phyloP scores from a whole-genome alignment of 176 grass and related monocot species.

The Dendrocalamus sinicus region DNA sequence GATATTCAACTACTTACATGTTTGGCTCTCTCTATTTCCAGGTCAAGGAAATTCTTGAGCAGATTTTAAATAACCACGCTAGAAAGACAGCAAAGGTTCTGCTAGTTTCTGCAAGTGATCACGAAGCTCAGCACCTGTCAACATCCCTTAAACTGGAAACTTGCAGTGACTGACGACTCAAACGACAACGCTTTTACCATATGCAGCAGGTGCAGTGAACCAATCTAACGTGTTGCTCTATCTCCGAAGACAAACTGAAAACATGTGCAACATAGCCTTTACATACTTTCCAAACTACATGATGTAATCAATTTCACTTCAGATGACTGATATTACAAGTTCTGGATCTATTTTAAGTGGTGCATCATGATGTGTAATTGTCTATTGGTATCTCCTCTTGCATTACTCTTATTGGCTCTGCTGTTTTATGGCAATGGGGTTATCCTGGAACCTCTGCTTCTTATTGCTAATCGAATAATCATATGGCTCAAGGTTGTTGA shows the following conservation, averaged over 20 bases:
- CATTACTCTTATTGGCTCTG: too few species aligned
- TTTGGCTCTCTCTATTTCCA: slow-evolving; percentile 46
- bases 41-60: too few species aligned
- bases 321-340: too few species aligned
- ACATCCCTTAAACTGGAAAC: slow-evolving; percentile 50
- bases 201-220: slow-evolving; percentile 54
- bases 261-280: background rate
- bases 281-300: background rate
- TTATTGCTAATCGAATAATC: too few species aligned
- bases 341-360: too few species aligned
- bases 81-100: slow-evolving; percentile 59
- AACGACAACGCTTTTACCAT: slow-evolving; percentile 54
- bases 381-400: too few species aligned
- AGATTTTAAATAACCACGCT: slow-evolving; percentile 39
- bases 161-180: slow-evolving; percentile 49
- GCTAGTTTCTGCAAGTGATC: slow-evolving; percentile 50
- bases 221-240: background rate
- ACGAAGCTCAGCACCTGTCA: slow-evolving; percentile 37
- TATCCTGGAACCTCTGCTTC: too few species aligned
- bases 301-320: too few species aligned
- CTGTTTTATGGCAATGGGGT: too few species aligned
- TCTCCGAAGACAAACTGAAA: slow-evolving; percentile 5
- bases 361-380: too few species aligned
- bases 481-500: too few species aligned
- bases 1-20: too few species aligned